Conservation (phyloP, 2,329 filamentous ascomycete species). For the Pyricularia sp. region DNA sequence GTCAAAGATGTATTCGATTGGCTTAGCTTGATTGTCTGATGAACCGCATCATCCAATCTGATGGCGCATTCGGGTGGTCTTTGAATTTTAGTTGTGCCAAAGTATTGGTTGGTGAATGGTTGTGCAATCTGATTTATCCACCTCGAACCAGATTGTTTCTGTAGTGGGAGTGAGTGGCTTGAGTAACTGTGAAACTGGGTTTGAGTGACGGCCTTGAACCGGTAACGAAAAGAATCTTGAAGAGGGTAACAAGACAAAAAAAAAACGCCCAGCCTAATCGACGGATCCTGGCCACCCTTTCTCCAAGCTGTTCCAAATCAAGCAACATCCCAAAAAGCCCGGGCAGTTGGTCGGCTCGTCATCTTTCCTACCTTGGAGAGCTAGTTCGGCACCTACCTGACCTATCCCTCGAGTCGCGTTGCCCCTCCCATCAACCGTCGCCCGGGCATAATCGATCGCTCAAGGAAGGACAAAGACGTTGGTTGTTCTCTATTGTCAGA, state of each 20-base stretch:
- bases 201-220: neutral
- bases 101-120: neutral
- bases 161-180: neutral
- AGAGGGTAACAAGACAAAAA: neutral
- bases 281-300: neutral
- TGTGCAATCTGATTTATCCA: neutral
- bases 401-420: neutral
- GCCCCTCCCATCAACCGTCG: neutral
- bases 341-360: neutral
- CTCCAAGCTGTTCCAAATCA: neutral
- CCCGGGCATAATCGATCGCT: neutral
- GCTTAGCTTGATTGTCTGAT: neutral
- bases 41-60: neutral
- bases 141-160: neutral
- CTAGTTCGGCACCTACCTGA: neutral
- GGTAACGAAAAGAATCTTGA: too few species aligned
- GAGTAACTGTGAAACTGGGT: neutral
- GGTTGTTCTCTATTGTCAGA: neutral
- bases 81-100: neutral
- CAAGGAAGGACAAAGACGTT: neutral
- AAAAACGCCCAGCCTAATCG: neutral
- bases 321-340: neutral
- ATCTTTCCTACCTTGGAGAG: neutral
- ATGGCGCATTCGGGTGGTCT: neutral
- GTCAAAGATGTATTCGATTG: neutral